Percentiles rank a stretch among this genome's conserved stretches.
phyloP scores from a whole-genome alignment of 768 basidiomycete species.

The Lactifluus subvellereus region DNA sequence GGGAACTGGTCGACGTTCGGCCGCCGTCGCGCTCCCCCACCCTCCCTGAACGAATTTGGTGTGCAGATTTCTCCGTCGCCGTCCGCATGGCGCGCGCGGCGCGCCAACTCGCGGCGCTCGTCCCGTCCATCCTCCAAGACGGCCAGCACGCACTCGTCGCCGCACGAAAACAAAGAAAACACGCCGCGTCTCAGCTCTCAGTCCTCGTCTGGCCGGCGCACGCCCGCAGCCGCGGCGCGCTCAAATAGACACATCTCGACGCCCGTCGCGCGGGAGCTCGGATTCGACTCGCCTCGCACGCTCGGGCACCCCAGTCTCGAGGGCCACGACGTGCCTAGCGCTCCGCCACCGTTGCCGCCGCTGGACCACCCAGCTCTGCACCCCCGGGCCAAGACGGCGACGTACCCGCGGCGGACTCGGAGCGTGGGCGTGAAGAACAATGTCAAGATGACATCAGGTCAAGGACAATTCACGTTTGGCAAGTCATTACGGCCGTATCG shows the following conservation, averaged over 20 bases:
- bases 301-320: constrained; percentile 38
- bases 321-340: constrained; percentile 25
- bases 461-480: constrained; percentile 25
- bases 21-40: constrained; percentile 23
- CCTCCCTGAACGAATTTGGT: constrained; percentile 23
- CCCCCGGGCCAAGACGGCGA: constrained; percentile 10
- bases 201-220: constrained; percentile 28
- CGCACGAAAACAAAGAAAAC: constrained; percentile 25
- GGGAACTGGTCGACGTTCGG: constrained; percentile 37
- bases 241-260: constrained; percentile 25
- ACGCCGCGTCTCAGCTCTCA: constrained; percentile 21
- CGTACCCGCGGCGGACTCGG: constrained; percentile 25
- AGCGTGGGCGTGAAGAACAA: constrained; percentile 18
- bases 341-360: constrained; percentile 50
- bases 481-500: constrained; percentile 29
- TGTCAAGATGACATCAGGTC: constrained; percentile 6
- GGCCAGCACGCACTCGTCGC: constrained; percentile 31
- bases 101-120: constrained; percentile 21
- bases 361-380: constrained; percentile 36
- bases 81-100: constrained; percentile 24
- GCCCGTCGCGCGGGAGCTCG: constrained; percentile 26
- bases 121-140: constrained; percentile 24
- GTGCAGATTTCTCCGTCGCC: constrained; percentile 14
- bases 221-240: not conserved
- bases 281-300: constrained; percentile 37